Evolutionary conservation across 768 basidiomycete genomes (phyloP).

Genomic region (Russula compacta): DNA sequence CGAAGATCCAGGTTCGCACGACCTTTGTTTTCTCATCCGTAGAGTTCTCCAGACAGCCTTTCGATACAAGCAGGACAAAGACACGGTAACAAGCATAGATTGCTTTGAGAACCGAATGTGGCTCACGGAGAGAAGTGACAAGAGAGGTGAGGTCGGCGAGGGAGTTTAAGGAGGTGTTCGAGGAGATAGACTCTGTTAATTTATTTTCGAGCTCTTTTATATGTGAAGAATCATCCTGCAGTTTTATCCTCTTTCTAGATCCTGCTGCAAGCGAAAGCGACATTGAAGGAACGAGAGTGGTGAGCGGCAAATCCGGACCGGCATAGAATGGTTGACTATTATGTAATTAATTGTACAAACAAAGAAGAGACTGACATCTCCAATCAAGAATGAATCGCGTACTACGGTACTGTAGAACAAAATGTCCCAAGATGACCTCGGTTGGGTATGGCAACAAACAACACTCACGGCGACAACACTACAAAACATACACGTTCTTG

Average conservation of each 20-base stretch:
- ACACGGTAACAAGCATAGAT: slow-evolving; percentile 78
- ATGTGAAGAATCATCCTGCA: slow-evolving; percentile 9
- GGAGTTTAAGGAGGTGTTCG: slow-evolving; percentile 61
- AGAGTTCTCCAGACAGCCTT: slow-evolving; percentile 43
- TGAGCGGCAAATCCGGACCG: slow-evolving; percentile 1
- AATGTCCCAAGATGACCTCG: slow-evolving; percentile 2
- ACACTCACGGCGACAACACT: background rate
- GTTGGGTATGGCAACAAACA: slow-evolving; percentile 13
- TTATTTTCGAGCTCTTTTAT: slow-evolving; percentile 46
- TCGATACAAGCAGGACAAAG: slow-evolving; percentile 55
- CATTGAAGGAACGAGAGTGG: background rate
- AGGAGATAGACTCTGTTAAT: slow-evolving; percentile 43
- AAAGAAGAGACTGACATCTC: background rate
- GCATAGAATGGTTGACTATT: background rate
- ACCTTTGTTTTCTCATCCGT: slow-evolving; percentile 48
- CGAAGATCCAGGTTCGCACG: slow-evolving; percentile 76
- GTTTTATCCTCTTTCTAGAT: slow-evolving; percentile 24
- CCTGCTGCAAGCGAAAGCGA: slow-evolving; percentile 14
- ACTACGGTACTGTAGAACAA: slow-evolving; percentile 8
- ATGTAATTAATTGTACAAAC: slow-evolving; percentile 13
- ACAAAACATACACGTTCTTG: slow-evolving; percentile 13
- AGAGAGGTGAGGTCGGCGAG: slow-evolving; percentile 67
- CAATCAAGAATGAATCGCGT: slow-evolving; percentile 12
- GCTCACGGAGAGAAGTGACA: slow-evolving; percentile 37
- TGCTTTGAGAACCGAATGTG: slow-evolving; percentile 58